These are phyloP conservation scores for Pestalotiopsis sp. DNA, from an alignment of 2,329 filamentous ascomycete genomes.

Conservation along the genomic window DNA sequence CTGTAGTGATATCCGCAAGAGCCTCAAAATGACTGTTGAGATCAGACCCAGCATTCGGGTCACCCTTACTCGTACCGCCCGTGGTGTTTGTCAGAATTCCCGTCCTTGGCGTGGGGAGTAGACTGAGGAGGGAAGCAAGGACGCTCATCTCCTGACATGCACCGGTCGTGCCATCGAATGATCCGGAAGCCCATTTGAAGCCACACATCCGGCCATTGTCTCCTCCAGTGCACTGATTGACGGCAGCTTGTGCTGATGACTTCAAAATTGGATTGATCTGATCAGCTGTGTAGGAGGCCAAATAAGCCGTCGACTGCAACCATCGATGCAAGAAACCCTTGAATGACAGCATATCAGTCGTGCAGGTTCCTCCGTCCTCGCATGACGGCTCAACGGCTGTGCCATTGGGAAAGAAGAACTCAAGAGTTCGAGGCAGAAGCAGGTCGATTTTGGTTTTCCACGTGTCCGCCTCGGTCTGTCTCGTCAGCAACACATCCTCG, in stretches of 20 bases:
- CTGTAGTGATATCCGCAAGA: slow-evolving; percentile 39
- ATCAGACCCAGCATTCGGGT: slow-evolving; percentile 45
- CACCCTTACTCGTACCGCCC: slow-evolving; percentile 53
- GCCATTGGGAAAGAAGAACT: slow-evolving; percentile 57
- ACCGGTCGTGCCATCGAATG: slow-evolving; percentile 46
- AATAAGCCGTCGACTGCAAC: slow-evolving; percentile 60
- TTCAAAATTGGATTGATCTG: slow-evolving; percentile 60
- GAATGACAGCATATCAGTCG: slow-evolving; percentile 72
- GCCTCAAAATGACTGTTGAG: slow-evolving; percentile 22
- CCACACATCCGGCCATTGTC: slow-evolving; percentile 62
- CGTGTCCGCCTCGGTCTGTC: slow-evolving; percentile 49
- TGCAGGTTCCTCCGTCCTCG: slow-evolving; percentile 62
- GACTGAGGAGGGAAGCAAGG: slow-evolving; percentile 50
- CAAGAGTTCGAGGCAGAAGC: slow-evolving; percentile 53
- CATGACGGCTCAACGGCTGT: slow-evolving; percentile 70
- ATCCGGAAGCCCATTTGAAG: slow-evolving; percentile 57
- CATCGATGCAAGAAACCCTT: slow-evolving; percentile 72
- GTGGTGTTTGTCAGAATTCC: slow-evolving; percentile 50
- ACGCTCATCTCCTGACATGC: slow-evolving; percentile 62
- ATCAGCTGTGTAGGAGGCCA: slow-evolving; percentile 62
- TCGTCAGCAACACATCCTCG: slow-evolving; percentile 16
- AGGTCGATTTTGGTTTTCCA: slow-evolving; percentile 61
- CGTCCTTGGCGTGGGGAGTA: slow-evolving; percentile 34
- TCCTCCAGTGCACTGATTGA: slow-evolving; percentile 64
- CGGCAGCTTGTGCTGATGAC: slow-evolving; percentile 61